Evolutionary conservation across 179 eudicot genomes (phyloP).

Genomic region (Beta lomatogona): DNA sequence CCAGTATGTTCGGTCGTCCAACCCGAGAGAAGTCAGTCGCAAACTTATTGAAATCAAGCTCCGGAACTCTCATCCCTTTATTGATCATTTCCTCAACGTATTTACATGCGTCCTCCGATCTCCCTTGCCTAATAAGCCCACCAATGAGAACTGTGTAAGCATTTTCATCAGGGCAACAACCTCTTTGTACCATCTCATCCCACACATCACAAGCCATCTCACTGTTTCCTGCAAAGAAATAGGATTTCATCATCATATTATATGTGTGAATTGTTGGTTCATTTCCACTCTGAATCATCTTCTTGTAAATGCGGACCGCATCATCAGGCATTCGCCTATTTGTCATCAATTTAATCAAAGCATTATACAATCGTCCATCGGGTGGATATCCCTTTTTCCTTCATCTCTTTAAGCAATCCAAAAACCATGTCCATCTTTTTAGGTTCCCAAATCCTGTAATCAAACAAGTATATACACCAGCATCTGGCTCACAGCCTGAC

Average conservation of each 20-base stretch:
- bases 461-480: slow-evolving; percentile 85
- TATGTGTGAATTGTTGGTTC: slow-evolving; percentile 80
- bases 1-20: slow-evolving; percentile 60
- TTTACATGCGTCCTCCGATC: slow-evolving; percentile 72
- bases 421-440: slow-evolving; percentile 78
- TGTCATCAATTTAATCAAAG: slow-evolving; percentile 76
- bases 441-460: slow-evolving; percentile 78
- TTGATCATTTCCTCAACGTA: slow-evolving; percentile 78
- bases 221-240: slow-evolving; percentile 46
- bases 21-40: slow-evolving; percentile 58
- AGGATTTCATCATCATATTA: slow-evolving; percentile 87
- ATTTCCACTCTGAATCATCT: slow-evolving; percentile 59
- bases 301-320: slow-evolving; percentile 66
- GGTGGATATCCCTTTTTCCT: slow-evolving; percentile 69
- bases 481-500: slow-evolving; percentile 71
- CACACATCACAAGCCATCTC: slow-evolving; percentile 75
- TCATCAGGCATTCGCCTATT: slow-evolving; percentile 79
- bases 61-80: slow-evolving; percentile 90
- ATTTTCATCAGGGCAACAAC: slow-evolving; percentile 92
- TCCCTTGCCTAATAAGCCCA: slow-evolving; percentile 72
- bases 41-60: slow-evolving; percentile 72
- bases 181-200: slow-evolving; percentile 78
- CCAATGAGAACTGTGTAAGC: slow-evolving; percentile 74
- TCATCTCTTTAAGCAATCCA: slow-evolving; percentile 71
- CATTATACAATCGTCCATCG: slow-evolving; percentile 69